Percentiles rank a stretch among this genome's conserved stretches.
These are phyloP conservation scores for Zygoascus sp. DNA, from an alignment of 1,139 yeast genomes.

Conservation along the genomic window DNA sequence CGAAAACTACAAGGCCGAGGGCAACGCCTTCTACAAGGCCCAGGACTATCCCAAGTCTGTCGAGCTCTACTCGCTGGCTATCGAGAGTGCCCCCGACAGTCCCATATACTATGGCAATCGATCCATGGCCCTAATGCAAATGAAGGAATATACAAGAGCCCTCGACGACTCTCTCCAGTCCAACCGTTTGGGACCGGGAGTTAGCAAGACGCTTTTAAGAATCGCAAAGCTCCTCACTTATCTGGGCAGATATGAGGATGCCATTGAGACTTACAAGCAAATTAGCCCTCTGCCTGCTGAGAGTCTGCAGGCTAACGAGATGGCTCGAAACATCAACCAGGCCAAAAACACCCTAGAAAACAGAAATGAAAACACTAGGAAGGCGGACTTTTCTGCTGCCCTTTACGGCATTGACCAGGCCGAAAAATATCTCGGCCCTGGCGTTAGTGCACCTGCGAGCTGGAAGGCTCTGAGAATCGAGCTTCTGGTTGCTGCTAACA, in stretches of 20 bases:
- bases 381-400: constrained; percentile 17
- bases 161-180: constrained; percentile 43
- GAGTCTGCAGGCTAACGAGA: constrained; percentile 34
- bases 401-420: constrained; percentile 34
- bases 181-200: constrained; percentile 33
- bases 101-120: constrained; percentile 65
- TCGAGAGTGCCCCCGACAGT: constrained; percentile 36
- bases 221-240: constrained; percentile 36
- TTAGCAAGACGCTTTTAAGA: constrained; percentile 35
- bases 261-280: constrained; percentile 28
- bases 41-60: constrained; percentile 37
- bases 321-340: constrained; percentile 34
- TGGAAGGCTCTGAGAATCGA: constrained; percentile 37
- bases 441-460: constrained; percentile 32
- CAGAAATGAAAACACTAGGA: constrained; percentile 16
- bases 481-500: constrained; percentile 31
- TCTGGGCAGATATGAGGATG: constrained; percentile 36
- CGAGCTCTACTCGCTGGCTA: constrained; percentile 36
- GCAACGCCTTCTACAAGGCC: constrained; percentile 38
- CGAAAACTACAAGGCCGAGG: constrained; percentile 34
- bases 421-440: constrained; percentile 35
- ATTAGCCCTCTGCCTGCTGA: constrained; percentile 30
- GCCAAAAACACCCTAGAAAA: constrained; percentile 29
- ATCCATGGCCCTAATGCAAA: constrained; percentile 69
- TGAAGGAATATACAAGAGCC: constrained; percentile 54